Base-by-base conservation (phyloP, 2,329 filamentous ascomycete genomes). In the Epichloe sibirici region DNA sequence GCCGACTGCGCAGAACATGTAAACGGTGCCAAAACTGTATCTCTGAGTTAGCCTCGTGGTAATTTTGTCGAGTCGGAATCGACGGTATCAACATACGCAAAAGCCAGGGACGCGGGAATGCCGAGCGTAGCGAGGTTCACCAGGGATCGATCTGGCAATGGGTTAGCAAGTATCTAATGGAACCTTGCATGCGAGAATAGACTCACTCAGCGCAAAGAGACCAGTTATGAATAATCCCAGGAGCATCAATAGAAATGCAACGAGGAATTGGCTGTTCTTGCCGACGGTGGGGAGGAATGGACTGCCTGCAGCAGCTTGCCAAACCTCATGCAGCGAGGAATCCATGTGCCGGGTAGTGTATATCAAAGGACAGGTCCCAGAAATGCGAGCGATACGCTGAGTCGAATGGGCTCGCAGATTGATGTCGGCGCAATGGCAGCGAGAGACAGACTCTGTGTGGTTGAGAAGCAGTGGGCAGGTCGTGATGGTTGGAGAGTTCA, bases 1-100 rank as follows among this genome's bases (percentile, higher is more conserved):
- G 68, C 93, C 93, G 67, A 93, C 93, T 55, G 90, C 93, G 72
- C 93, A 98, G 73, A 98, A 97, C 86, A 96, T 95, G 73, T 93
- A 96, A 45, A 98, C 90, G 49, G 91, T 85, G 62, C 93, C 93
- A 69, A 95, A 87, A 49, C 91, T 96, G 65, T 11, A 9, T 25
- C 31, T 21, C n/a, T 2, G 34, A 12, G 28, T 61, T 51, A 66
- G 66, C 51, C 44, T 39, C n/a, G 13, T 55, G 35, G 25, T 37
- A 3, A 42, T 23, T 2, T 7, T 37, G 5, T 13, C 15, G 28
- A 42, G 6, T 35, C 25, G 12, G 8, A 23, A 11, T 31, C 13
- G 17, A 39, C 13, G 15, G 34, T 2, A 28, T 40, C 40, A 40
- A 73, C 88, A 65, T 83, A 97, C 91, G 88, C 91, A 73, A 96